phyloP scores from a whole-genome alignment of 2,329 filamentous ascomycete genomes.

The Alternaria dauci region DNA sequence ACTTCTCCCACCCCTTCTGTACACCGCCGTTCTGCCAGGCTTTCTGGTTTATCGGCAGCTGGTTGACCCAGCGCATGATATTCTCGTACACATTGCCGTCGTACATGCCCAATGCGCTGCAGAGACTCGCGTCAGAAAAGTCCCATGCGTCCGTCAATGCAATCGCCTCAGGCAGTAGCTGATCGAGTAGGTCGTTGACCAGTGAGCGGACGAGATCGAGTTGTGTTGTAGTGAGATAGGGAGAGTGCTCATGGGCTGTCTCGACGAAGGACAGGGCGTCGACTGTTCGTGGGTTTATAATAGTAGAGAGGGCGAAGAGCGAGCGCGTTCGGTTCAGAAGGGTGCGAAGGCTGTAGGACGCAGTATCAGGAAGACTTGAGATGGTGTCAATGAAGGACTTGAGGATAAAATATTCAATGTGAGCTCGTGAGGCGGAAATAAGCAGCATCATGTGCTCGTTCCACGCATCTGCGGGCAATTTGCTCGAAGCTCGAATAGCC shows the following conservation, averaged over 20 bases:
- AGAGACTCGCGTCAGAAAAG: slow-evolving; percentile 60
- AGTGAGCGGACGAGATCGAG: slow-evolving; percentile 51
- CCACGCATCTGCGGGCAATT: slow-evolving; percentile 28
- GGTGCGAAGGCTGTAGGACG: slow-evolving; percentile 13
- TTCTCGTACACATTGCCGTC: slow-evolving; percentile 63
- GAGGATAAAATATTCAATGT: slow-evolving; percentile 41
- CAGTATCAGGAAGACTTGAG: slow-evolving; percentile 7
- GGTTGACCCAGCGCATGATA: slow-evolving; percentile 45
- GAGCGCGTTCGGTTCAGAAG: slow-evolving; percentile 48
- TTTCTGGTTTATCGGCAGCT: slow-evolving; percentile 36
- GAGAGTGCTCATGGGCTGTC: slow-evolving; percentile 5
- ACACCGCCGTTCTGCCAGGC: slow-evolving; percentile 2
- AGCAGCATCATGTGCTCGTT: slow-evolving; percentile 40
- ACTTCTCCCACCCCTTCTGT: slow-evolving; percentile 8
- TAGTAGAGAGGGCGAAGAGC: slow-evolving; percentile 57
- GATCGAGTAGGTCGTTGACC: slow-evolving; percentile 49
- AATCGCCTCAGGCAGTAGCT: slow-evolving; percentile 59
- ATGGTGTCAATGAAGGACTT: slow-evolving; percentile 21
- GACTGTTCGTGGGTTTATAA: slow-evolving; percentile 40
- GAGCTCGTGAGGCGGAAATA: slow-evolving; percentile 33
- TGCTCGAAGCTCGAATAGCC: slow-evolving; percentile 9
- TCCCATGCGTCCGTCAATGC: slow-evolving; percentile 60
- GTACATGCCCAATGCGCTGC: slow-evolving; percentile 59
- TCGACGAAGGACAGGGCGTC: slow-evolving; percentile 39
- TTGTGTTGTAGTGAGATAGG: slow-evolving; percentile 18